These are phyloP conservation scores for Phytopythium boreale DNA, from an alignment of 352 stramenopile species.

Conservation along the genomic window DNA sequence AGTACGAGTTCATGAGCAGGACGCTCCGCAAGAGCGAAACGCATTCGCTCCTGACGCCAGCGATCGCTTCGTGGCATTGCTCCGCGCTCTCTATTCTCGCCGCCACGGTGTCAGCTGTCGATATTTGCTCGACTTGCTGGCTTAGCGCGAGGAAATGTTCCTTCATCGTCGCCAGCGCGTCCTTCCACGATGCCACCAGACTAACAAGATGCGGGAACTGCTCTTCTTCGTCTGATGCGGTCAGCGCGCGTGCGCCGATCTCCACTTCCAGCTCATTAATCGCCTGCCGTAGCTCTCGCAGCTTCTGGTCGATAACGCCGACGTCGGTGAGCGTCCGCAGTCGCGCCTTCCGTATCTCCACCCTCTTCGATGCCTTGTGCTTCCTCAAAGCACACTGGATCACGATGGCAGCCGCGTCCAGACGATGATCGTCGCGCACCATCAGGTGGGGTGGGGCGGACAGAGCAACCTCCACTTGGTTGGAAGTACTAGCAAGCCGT, in stretches of 20 bases:
- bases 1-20: slow-evolving; percentile 54
- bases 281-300: slow-evolving; percentile 31
- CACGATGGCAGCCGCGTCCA: slow-evolving; percentile 31
- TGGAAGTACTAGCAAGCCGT: slow-evolving; percentile 5
- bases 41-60: slow-evolving; percentile 37
- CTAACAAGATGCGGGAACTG: slow-evolving; percentile 36
- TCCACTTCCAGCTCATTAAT: slow-evolving; percentile 43
- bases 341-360: slow-evolving; percentile 24
- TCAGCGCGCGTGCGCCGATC: slow-evolving; percentile 28
- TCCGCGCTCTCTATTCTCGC: slow-evolving; percentile 27
- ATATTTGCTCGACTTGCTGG: slow-evolving; percentile 26
- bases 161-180: slow-evolving; percentile 25
- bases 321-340: slow-evolving; percentile 28
- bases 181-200: slow-evolving; percentile 24
- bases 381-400: slow-evolving; percentile 63
- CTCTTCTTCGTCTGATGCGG: slow-evolving; percentile 18
- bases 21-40: slow-evolving; percentile 38
- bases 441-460: neutral
- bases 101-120: slow-evolving; percentile 20
- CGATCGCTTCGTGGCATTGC: slow-evolving; percentile 41
- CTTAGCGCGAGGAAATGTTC: slow-evolving; percentile 33
- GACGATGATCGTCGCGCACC: slow-evolving; percentile 14
- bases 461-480: neutral
- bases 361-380: slow-evolving; percentile 22
- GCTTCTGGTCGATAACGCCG: slow-evolving; percentile 30